Conservation (phyloP, 805 yeast species). For the Ogataea paraovalis region DNA sequence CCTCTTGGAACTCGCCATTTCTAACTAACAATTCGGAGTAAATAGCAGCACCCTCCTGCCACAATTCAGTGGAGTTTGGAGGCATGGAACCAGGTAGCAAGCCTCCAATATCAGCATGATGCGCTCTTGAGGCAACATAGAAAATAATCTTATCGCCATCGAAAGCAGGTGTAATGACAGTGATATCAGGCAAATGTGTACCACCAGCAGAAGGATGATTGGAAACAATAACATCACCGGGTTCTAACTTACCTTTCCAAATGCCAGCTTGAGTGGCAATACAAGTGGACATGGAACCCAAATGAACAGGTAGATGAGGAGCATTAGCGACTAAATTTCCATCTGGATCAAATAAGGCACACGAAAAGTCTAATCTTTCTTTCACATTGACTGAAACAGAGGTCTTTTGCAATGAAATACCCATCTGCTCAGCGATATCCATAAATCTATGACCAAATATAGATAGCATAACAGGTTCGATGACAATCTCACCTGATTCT, state of each 20-base stretch:
- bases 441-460: slow-evolving; percentile 81
- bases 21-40: slow-evolving; percentile 70
- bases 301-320: slow-evolving; percentile 83
- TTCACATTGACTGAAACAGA: slow-evolving; percentile 80
- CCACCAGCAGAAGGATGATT: slow-evolving; percentile 87
- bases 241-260: slow-evolving; percentile 61
- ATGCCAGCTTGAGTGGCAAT: slow-evolving; percentile 58
- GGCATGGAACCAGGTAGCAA: slow-evolving; percentile 93
- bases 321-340: slow-evolving; percentile 88
- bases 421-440: slow-evolving; percentile 93
- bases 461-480: slow-evolving; percentile 71
- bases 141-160: slow-evolving; percentile 60
- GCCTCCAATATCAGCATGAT: slow-evolving; percentile 96
- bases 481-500: slow-evolving; percentile 20
- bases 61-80: slow-evolving; percentile 77
- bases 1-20: slow-evolving; percentile 73
- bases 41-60: slow-evolving; percentile 90
- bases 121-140: slow-evolving; percentile 92
- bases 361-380: slow-evolving; percentile 78
- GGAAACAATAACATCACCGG: slow-evolving; percentile 74
- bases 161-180: slow-evolving; percentile 88
- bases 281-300: slow-evolving; percentile 84
- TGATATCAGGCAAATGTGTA: slow-evolving; percentile 84
- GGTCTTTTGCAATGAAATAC: slow-evolving; percentile 72
- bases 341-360: slow-evolving; percentile 72